Base-by-base conservation (phyloP, 179 eudicot genomes). In the Silene coronaria region DNA sequence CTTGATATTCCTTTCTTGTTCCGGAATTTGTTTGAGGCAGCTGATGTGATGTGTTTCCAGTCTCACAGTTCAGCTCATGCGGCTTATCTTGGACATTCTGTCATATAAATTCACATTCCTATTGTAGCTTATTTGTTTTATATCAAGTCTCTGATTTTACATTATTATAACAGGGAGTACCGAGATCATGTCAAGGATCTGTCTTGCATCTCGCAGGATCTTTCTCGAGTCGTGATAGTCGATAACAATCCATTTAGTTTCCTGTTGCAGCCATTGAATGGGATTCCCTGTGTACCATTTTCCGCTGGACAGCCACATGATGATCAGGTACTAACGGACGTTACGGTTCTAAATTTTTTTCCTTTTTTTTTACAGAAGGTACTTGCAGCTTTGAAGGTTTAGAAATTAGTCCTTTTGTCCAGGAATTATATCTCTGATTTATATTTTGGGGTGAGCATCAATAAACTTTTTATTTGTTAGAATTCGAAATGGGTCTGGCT, bases 211-310 rank as follows among this genome's bases (percentile, higher is more conserved):
- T 87, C 97, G 26, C 86, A 86, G 72, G 96, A 94, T 79, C 86
- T 90, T 21, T 75, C 87, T 79, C 83, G 96, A 80, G 86, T 86
- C 36, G 97, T 94, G 57, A 84, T 94, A 68, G 98, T 94, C 61
- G 98, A 94, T 81, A 94, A 94, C 77, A 94, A 94, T 80, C 98
- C 98, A 12, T 94, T 94, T 83, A 94, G 98, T 77, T 94, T 94
- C 91, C 81, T 94, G 77, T 76, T 92, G 84, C 98, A 94, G 82
- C 98, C 98, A 27, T 24, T 88, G 70, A 94, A 94, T 80, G 98
- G 97, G 48, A 89, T 94, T 76, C 98, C 98, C 13, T 94, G 98
- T 81, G 84, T 92, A 32, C 97, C 97, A 77, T 94, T 94, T 84
- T 89, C 96, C 70, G 92, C 97, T 46, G 96, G 97, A 65, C 96